These are phyloP conservation scores for Coniochaeta pulveracea DNA, from an alignment of 2,329 filamentous ascomycete species.

Conservation along the genomic window DNA sequence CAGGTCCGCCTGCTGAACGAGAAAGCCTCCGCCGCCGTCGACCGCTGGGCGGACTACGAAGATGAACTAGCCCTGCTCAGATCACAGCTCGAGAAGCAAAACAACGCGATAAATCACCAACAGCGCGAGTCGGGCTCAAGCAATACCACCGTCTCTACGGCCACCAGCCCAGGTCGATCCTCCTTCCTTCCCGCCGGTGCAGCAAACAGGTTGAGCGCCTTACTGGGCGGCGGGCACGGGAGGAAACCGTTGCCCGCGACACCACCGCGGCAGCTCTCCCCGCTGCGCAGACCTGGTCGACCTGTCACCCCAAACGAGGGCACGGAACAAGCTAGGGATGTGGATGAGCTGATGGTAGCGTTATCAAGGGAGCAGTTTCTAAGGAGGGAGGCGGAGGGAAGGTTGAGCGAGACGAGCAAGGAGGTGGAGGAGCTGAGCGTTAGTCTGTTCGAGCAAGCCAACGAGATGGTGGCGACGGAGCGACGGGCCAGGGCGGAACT, in stretches of 20 bases:
- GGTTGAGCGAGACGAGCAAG: conserved; percentile 51
- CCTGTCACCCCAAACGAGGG: conserved; percentile 7
- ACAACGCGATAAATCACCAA: conserved; percentile 5
- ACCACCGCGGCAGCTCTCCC: conserved; percentile 1
- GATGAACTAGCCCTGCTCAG: conserved; percentile 58
- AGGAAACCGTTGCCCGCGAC: conserved; percentile 27
- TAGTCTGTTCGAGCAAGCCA: conserved; percentile 69
- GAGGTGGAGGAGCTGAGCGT: conserved; percentile 73
- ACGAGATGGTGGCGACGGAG: conserved; percentile 77
- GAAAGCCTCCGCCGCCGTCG: conserved; percentile 54
- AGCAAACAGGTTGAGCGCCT: conserved; percentile 29
- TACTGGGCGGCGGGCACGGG: conserved; percentile 25
- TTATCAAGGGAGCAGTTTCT: conserved; percentile 56
- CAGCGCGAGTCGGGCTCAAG: conserved; percentile 15
- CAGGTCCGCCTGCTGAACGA: conserved; percentile 61
- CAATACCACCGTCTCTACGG: conserved; percentile 12
- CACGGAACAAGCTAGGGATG: too few relatives aligned
- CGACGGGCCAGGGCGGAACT: conserved; percentile 58
- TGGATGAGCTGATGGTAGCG: conserved; percentile 52
- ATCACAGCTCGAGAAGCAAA: background rate
- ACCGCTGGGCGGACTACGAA: conserved; percentile 68
- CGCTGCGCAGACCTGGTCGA: too few relatives aligned
- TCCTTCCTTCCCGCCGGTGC: conserved; percentile 35
- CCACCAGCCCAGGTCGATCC: conserved; percentile 21
- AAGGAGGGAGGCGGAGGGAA: conserved; percentile 57